Evolutionary conservation across 2,329 filamentous ascomycete species (phyloP), one percentile per base, ranked within the genome.

Genomic region (Ustilaginoidea virens): DNA sequence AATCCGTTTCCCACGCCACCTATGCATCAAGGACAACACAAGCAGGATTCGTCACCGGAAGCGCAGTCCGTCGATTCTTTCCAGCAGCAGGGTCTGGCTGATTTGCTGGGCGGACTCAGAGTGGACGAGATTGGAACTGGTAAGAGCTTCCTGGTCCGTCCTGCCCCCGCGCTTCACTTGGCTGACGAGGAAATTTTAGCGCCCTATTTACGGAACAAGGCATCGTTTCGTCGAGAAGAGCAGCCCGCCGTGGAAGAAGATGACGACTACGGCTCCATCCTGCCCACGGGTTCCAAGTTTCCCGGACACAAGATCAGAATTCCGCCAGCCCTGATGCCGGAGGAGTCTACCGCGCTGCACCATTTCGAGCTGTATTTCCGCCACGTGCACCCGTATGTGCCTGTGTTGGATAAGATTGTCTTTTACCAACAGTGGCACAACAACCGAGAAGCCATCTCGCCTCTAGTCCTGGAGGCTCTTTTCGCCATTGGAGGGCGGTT

Each of bases 351-450:
- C 20, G 76, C 77, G 4, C 59, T 85, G 46, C 69, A 80, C 20
- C 92, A 90, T 47, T 92, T 96, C 48, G 74, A 90, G 22, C 78
- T 92, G 24, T 96, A 83, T 49, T 96, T 96, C 51, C 61, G 66
- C 19, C 76, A 94, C 40, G 80, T 94, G 18, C 90, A 96, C 45
- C 86, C 86, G 0, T 96, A 93, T 42, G 75, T 92, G 2, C 87
- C 87, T 0, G 83, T 96, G 3, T 59, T 96, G 30, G 86, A 90
- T 55, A 80, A 82, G 44, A 60, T 68, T 2, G 63, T 77, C 22
- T 80, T 96, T 43, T 92, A 90, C 45, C 75, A 83, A 24, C 85
- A 94, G 55, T 96, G 87, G 87, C 74, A 80, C 32, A 74, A 71
- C 11, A 77, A 85, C 36, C 70, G 81, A 33, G 69, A 78, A n/a